Evolutionary conservation across 257 asterid genomes (phyloP).

Genomic region (Linaria vulgaris): DNA sequence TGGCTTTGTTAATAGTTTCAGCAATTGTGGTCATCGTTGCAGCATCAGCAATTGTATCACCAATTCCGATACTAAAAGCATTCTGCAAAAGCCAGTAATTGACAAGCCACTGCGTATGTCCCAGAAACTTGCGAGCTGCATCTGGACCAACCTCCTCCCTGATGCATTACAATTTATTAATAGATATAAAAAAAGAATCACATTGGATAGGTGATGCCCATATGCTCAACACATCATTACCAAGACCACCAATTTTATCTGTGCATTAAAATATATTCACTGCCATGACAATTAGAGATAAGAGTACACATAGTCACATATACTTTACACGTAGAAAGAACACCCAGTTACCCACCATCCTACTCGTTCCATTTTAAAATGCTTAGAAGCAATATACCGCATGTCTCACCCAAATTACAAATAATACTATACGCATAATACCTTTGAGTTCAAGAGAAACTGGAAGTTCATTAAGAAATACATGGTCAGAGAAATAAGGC

Average conservation of each 20-base stretch:
- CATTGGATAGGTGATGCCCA: neutral
- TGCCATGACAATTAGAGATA: no score
- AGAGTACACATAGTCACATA: no score
- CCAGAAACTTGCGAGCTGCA: constrained; percentile 98
- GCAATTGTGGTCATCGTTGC: constrained; percentile 81
- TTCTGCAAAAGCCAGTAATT: constrained; percentile 98
- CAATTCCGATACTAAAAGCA: constrained; percentile 96
- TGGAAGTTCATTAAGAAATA: no score
- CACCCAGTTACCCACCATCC: neutral
- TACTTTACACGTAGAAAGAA: neutral
- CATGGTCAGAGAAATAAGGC: neutral
- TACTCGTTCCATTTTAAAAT: neutral
- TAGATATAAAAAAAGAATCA: constrained; percentile 6
- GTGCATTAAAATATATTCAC: no score
- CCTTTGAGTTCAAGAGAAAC: neutral
- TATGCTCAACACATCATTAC: neutral
- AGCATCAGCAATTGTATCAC: constrained; percentile 99
- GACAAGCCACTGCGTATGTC: constrained; percentile 99
- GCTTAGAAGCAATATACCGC: neutral
- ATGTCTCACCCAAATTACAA: neutral
- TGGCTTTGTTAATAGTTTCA: constrained; percentile 82
- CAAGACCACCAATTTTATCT: neutral
- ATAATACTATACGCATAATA: neutral
- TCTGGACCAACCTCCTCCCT: constrained; percentile 99
- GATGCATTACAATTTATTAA: constrained; percentile 27